Percentiles rank a stretch among this genome's conserved stretches.
Evolutionary conservation across 257 asterid species (phyloP).

Genomic region (Forsythia viridissima): DNA sequence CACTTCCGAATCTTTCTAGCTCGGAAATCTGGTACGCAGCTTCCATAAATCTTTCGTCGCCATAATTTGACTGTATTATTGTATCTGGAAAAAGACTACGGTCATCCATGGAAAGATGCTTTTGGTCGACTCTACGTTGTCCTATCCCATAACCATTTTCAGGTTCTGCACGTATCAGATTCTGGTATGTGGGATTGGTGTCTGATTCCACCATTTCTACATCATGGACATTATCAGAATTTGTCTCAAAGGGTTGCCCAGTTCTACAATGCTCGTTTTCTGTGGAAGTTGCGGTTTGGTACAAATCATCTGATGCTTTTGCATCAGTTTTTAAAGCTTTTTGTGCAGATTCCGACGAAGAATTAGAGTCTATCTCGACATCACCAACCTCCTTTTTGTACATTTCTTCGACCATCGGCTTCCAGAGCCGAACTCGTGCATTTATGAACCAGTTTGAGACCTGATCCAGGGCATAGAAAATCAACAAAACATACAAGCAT

Average conservation of each 20-base stretch:
- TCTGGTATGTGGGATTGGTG: conserved; percentile 35
- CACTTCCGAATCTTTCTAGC: conserved; percentile 54
- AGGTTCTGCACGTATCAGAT: background rate
- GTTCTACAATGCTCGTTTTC: conserved; percentile 20
- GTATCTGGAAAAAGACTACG: conserved; percentile 25
- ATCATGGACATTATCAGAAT: conserved; percentile 37
- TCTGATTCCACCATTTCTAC: conserved; percentile 49
- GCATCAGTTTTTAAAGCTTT: conserved; percentile 30
- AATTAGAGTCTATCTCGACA: conserved; percentile 58
- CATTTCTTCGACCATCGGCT: conserved; percentile 98
- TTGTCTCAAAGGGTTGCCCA: conserved; percentile 39
- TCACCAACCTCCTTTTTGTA: conserved; percentile 82
- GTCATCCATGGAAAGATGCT: conserved; percentile 20
- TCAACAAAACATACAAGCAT: conserved; percentile 14
- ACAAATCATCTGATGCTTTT: conserved; percentile 42
- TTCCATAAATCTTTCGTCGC: conserved; percentile 38
- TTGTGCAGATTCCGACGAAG: conserved; percentile 53
- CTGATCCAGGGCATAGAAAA: conserved; percentile 34
- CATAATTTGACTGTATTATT: conserved; percentile 21
- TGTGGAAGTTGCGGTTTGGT: conserved; percentile 39
- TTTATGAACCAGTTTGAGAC: conserved; percentile 98
- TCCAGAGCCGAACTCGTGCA: conserved; percentile 94
- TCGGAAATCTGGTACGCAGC: conserved; percentile 54
- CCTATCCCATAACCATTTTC: background rate
- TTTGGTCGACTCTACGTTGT: conserved; percentile 27